A percentile compares a stretch with the other conserved stretches of the same genome.
Evolutionary conservation across 805 yeast genomes (phyloP).

Genomic region (Yarrowia sp.): DNA sequence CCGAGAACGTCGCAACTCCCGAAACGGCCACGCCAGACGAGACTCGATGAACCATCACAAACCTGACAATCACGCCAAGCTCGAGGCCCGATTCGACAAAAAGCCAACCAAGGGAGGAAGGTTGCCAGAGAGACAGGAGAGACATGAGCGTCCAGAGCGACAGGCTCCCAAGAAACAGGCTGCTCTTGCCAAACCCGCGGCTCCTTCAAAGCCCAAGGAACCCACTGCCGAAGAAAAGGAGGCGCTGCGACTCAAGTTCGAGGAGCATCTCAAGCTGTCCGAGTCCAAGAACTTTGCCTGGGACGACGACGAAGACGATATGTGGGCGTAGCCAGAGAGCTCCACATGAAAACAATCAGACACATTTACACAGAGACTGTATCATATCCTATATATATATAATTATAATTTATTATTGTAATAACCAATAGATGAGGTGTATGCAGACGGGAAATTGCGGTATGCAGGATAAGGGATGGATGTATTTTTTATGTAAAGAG

Average conservation of each 20-base stretch:
- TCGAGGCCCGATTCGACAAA: conserved; percentile 6
- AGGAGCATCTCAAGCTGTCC: conserved; percentile 12
- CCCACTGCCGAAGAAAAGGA: conserved; percentile 21
- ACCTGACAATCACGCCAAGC: conserved; percentile 6
- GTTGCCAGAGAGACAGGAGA: conserved; percentile 15
- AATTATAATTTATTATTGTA: conserved; percentile 24
- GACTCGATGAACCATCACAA: conserved; percentile 4
- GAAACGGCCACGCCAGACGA: conserved; percentile 25
- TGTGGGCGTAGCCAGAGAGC: conserved; percentile 11
- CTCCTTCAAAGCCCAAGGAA: conserved; percentile 14
- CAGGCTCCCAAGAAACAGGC: conserved; percentile 7
- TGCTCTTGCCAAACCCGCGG: neutral
- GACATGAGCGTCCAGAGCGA: conserved; percentile 4
- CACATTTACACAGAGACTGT: conserved; percentile 23
- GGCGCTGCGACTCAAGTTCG: conserved; percentile 22
- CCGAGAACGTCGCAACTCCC: conserved; percentile 20
- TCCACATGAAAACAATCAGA: neutral
- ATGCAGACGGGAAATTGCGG: neutral
- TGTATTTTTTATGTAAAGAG: too few species aligned
- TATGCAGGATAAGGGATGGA: too few species aligned
- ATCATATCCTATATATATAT: conserved; percentile 4
- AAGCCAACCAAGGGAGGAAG: conserved; percentile 5
- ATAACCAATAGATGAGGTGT: neutral
- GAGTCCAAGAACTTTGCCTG: conserved; percentile 29
- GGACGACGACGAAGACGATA: conserved; percentile 32